Base-by-base conservation (phyloP, 768 basidiomycete species). In the Clathrus columnatus region DNA sequence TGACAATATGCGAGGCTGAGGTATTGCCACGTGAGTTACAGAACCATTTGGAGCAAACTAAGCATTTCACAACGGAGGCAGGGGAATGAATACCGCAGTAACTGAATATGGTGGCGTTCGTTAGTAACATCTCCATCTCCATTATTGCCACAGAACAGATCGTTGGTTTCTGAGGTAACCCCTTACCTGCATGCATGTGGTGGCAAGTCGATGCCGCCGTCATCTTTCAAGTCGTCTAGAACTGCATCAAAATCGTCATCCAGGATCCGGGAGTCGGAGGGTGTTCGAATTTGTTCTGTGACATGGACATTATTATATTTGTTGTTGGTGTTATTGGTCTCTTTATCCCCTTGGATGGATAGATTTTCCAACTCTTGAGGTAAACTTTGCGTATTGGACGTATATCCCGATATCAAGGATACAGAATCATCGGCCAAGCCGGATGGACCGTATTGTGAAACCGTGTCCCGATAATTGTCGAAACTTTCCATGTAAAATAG, bases 51-150 rank as follows among this genome's bases (percentile, higher is more conserved):
- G 84, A 80, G 65, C 92, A 95, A 48, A 94, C 66, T 48, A 93
- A 78, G 62, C 92, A 95, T 70, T 95, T 96, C 59, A 98, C 96
- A 23, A 99, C 96, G 30, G 91, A 93, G 5, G 94, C 88, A 5
- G 96, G 94, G 47, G 91, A 92, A 70, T 98, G 95, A 43, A 98
- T 97, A 21, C 96, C 96, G 64, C 96, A 99, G 65, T 99, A 99
- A 67, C 95, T 96, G 59, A 32, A 43, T 14, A 28, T 28, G 48
- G 26, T 41, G 32, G 54, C 51, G 60, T 42, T 26, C 17, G 30
- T n/a, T 48, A 20, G 26, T 18, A 28, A 29, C 26, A 10, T 41
- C 10, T 26, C 50, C 46, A 46, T 47, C 48, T 53, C 50, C 51
- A 49, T 50, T 28, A 57, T 47, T 55, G 52, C 48, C 62, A 60